Conservation (phyloP, 345 rosid genomes). For the Rhodamnia rubescens region DNA sequence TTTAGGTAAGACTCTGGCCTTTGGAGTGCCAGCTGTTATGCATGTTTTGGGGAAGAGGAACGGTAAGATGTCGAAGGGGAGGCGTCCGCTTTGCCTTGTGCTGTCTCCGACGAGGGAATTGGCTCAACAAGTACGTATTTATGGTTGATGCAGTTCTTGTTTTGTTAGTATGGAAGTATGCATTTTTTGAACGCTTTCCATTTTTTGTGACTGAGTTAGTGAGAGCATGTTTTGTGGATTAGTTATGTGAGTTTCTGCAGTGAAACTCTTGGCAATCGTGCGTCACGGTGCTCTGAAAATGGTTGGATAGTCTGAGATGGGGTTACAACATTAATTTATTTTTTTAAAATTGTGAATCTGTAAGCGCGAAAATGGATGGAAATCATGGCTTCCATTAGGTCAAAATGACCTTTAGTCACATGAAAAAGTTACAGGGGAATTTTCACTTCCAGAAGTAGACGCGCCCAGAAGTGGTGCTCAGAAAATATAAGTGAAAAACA, state of each 20-base stretch:
- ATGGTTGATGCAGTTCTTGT: neutral
- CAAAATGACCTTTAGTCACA: neutral
- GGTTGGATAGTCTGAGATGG: neutral
- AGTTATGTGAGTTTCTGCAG: neutral
- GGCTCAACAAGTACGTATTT: slow-evolving; percentile 53
- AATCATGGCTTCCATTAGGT: neutral
- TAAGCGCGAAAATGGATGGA: neutral
- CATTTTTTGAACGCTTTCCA: neutral
- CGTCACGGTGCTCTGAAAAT: neutral
- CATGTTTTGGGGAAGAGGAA: slow-evolving; percentile 65
- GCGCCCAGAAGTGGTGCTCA: neutral
- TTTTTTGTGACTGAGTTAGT: neutral
- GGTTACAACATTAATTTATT: neutral
- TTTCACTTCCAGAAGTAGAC: neutral
- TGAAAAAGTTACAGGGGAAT: neutral
- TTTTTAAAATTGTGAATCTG: neutral
- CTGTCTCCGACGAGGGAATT: slow-evolving; percentile 93
- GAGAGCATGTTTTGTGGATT: neutral
- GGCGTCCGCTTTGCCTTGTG: slow-evolving; percentile 77
- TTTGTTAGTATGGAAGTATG: neutral
- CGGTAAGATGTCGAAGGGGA: slow-evolving; percentile 34
- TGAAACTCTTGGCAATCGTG: neutral
- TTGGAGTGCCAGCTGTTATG: slow-evolving; percentile 85
- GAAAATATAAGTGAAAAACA: neutral
- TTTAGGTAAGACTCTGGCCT: slow-evolving; percentile 85